These are phyloP conservation scores for Dioscorea alata DNA, from an alignment of 106 monocot genomes.

Conservation along the genomic window DNA sequence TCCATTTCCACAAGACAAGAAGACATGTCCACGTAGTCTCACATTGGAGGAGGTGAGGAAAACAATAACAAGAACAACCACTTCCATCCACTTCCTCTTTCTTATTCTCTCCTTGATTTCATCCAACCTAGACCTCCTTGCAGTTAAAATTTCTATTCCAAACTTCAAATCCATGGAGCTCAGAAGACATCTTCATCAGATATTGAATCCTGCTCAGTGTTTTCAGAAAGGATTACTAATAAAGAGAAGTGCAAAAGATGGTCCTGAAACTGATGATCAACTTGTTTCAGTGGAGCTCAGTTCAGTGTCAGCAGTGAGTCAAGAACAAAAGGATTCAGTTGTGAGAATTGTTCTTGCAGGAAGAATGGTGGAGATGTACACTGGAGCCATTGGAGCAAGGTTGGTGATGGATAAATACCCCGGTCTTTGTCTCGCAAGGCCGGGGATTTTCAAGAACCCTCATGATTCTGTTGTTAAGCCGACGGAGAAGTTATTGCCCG, in stretches of 20 bases:
- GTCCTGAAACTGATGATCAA: not conserved
- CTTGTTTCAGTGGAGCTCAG: not conserved
- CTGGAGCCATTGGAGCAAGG: not conserved
- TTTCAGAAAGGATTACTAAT: not conserved
- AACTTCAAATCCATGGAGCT: too few relatives aligned
- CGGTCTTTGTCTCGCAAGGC: constrained; percentile 10
- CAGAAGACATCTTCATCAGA: too few relatives aligned
- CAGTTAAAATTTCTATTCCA: too few relatives aligned
- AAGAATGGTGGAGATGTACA: constrained; percentile 17
- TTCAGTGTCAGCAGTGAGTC: not conserved
- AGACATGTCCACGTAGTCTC: too few relatives aligned
- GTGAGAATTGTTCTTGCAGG: constrained; percentile 20
- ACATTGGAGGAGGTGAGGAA: too few relatives aligned
- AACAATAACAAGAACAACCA: too few relatives aligned
- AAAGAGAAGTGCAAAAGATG: not conserved
- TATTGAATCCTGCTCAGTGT: too few relatives aligned
- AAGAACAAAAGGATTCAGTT: constrained; percentile 1
- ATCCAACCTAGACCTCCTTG: too few relatives aligned
- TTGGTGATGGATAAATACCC: constrained; percentile 18
- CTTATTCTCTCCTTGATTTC: too few relatives aligned
- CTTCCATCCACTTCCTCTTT: too few relatives aligned
- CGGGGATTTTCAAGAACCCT: constrained; percentile 16
- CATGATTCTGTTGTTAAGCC: constrained; percentile 15
- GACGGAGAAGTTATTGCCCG: constrained; percentile 15
- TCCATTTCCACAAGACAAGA: too few relatives aligned